phyloP scores from a whole-genome alignment of 176 grass and related monocot species.

The Triticum dicoccoides region DNA sequence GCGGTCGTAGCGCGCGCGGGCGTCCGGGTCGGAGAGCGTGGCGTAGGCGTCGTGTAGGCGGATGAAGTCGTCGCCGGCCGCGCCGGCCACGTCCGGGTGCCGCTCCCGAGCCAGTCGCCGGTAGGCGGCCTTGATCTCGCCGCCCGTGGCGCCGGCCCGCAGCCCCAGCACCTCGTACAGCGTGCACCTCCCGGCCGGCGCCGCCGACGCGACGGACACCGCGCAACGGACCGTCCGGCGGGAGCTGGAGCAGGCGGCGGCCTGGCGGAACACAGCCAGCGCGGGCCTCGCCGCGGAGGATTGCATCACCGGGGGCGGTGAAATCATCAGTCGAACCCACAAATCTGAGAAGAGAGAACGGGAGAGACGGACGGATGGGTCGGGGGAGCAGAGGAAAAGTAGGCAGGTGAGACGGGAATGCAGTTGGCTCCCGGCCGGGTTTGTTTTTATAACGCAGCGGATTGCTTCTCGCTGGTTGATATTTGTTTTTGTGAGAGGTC shows the following conservation, averaged over 20 bases:
- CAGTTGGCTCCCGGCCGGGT: background rate
- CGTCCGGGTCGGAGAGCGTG: slow-evolving; percentile 58
- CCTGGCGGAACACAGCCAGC: background rate
- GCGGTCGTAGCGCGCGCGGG: slow-evolving; percentile 55
- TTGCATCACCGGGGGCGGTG: background rate
- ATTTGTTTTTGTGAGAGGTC: background rate
- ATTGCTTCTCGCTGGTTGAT: background rate
- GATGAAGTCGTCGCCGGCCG: slow-evolving; percentile 34
- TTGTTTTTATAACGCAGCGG: background rate
- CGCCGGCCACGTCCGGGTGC: slow-evolving; percentile 51
- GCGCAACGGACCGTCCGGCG: slow-evolving; percentile 14
- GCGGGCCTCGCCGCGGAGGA: slow-evolving; percentile 4
- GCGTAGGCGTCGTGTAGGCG: slow-evolving; percentile 54
- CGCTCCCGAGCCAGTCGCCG: slow-evolving; percentile 54
- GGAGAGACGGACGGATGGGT: background rate
- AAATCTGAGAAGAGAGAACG: background rate
- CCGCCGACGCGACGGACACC: background rate
- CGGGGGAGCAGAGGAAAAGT: background rate
- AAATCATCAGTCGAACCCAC: background rate
- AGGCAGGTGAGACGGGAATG: slow-evolving; percentile 6
- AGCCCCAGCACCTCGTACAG: slow-evolving; percentile 49
- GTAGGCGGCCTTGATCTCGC: slow-evolving; percentile 85
- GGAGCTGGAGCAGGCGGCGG: background rate
- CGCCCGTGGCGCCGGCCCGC: slow-evolving; percentile 40
- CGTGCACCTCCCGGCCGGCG: background rate